Percentiles rank a stretch among this genome's conserved stretches.
These are phyloP conservation scores for Hyaloscypha bicolor DNA, from an alignment of 495 filamentous ascomycete genomes.

Conservation along the genomic window DNA sequence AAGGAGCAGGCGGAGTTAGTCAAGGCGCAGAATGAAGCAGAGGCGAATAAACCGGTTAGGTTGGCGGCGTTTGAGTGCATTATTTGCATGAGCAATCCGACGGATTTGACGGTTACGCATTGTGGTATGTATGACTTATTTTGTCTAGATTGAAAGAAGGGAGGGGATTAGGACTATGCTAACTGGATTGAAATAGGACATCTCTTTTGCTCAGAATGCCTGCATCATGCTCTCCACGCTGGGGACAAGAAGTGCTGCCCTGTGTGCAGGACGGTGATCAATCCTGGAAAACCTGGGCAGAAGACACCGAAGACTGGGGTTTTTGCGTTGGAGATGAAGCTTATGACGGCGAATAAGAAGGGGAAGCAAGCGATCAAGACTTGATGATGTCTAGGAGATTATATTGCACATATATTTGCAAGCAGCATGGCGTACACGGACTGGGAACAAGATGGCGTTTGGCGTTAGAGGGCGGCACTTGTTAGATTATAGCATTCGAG, in stretches of 20 bases:
- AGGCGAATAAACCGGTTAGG: slow-evolving; percentile 53
- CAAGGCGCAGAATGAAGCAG: slow-evolving; percentile 50
- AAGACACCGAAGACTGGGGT: slow-evolving; percentile 47
- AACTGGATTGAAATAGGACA: slow-evolving; percentile 58
- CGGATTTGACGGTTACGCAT: slow-evolving; percentile 72
- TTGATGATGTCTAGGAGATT: neutral
- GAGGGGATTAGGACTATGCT: neutral
- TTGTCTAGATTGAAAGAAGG: neutral
- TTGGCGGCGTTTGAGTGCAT: slow-evolving; percentile 69
- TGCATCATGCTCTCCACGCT: slow-evolving; percentile 72
- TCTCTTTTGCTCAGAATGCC: slow-evolving; percentile 82
- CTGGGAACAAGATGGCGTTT: neutral
- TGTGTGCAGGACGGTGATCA: slow-evolving; percentile 55
- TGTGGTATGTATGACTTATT: slow-evolving; percentile 65
- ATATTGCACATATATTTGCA: neutral
- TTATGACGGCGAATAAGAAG: slow-evolving; percentile 52
- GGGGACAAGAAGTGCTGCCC: slow-evolving; percentile 53
- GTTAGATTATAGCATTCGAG: neutral
- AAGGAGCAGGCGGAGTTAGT: slow-evolving; percentile 49
- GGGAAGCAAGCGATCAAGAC: slow-evolving; percentile 41
- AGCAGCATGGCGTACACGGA: neutral
- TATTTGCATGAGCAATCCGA: slow-evolving; percentile 82
- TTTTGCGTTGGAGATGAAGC: slow-evolving; percentile 62
- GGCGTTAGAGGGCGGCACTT: neutral
- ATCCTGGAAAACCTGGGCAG: slow-evolving; percentile 42